A percentile compares a stretch with the other conserved stretches of the same genome.
Conservation (phyloP, 768 basidiomycete genomes). For the Calvatia gigantea region DNA sequence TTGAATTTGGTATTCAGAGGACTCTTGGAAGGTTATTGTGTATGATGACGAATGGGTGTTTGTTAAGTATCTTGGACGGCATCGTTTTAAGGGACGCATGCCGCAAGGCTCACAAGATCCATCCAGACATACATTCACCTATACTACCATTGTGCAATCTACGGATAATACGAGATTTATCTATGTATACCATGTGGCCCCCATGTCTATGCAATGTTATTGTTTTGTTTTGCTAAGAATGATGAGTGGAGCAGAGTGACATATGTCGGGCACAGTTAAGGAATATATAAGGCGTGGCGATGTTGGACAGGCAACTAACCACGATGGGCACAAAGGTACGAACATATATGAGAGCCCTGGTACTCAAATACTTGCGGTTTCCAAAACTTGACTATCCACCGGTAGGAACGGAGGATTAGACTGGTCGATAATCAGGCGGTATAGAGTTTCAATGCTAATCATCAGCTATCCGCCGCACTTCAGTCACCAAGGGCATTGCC, state of each 20-base stretch:
- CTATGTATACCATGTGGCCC: background rate
- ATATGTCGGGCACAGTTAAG: background rate
- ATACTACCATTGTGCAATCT: background rate
- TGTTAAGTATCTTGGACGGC: background rate
- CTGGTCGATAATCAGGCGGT: background rate
- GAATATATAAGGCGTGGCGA: background rate
- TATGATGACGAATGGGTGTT: background rate
- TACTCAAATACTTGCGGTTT: background rate
- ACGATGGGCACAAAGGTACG: background rate
- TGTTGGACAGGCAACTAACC: background rate
- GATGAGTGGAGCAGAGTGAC: background rate
- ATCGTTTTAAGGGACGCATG: constrained; percentile 8
- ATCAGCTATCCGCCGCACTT: background rate
- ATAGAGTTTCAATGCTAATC: background rate
- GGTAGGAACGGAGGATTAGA: background rate
- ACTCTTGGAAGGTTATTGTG: too few relatives aligned
- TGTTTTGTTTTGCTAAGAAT: constrained; percentile 9
- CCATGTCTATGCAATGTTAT: background rate
- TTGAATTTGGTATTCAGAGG: background rate
- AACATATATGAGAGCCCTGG: background rate
- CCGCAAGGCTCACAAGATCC: background rate
- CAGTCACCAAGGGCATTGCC: background rate
- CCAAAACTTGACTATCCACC: background rate
- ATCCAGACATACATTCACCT: constrained; percentile 1
- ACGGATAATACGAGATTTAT: background rate